These are phyloP conservation scores for Kodamaea neixiangensis DNA, from an alignment of 805 yeast species.

Conservation along the genomic window DNA sequence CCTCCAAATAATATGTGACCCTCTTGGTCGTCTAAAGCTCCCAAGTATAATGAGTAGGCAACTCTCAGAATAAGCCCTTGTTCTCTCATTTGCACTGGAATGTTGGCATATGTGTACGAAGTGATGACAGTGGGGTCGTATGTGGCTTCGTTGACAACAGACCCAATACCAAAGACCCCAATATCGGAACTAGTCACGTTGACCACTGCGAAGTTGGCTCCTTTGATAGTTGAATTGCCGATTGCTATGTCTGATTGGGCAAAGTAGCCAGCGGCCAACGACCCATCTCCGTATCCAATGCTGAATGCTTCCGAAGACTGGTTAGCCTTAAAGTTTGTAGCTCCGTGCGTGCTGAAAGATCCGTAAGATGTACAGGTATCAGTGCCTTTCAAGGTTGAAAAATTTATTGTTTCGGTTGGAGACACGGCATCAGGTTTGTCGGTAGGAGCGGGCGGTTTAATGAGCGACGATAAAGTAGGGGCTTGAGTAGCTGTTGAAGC, in stretches of 20 bases:
- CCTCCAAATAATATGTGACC: constrained; percentile 47
- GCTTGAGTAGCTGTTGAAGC: neutral
- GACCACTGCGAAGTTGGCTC: constrained; percentile 74
- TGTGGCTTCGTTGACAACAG: constrained; percentile 68
- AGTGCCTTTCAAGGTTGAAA: neutral
- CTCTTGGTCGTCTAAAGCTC: constrained; percentile 21
- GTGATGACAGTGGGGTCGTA: constrained; percentile 18
- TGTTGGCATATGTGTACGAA: constrained; percentile 35
- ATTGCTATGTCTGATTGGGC: constrained; percentile 61
- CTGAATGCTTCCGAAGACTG: constrained; percentile 33
- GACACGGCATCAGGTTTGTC: neutral
- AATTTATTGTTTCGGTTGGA: constrained; percentile 5
- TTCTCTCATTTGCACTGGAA: constrained; percentile 34
- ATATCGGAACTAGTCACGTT: constrained; percentile 31
- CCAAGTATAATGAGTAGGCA: constrained; percentile 40
- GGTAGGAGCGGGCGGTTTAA: neutral
- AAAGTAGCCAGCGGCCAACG: constrained; percentile 53
- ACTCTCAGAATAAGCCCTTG: constrained; percentile 35
- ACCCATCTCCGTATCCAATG: constrained; percentile 51
- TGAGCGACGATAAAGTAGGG: neutral
- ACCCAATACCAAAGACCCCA: constrained; percentile 78
- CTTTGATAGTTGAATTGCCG: constrained; percentile 44
- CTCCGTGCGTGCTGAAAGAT: constrained; percentile 45
- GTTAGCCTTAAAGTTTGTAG: constrained; percentile 42
- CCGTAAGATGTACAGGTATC: constrained; percentile 49